Evolutionary conservation across 768 basidiomycete genomes (phyloP), one percentile per base, ranked within the genome.

Genomic region (Tylopilus felleus): DNA sequence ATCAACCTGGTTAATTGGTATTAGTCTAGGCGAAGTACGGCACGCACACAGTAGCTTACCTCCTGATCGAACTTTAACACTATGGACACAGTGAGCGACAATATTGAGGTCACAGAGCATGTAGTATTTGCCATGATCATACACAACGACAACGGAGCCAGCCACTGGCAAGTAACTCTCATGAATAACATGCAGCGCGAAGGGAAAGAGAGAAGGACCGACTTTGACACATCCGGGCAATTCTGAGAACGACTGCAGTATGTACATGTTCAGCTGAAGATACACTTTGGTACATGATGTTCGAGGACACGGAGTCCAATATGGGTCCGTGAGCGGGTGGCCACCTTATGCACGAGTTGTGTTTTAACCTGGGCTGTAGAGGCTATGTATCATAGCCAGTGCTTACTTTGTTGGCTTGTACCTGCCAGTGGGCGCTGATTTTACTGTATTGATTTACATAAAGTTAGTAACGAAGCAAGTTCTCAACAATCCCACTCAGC

Each of bases 61-160:
- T 65, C 64, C 39, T 44, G 42, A 41, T 54, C 56, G 21, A 65
- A 31, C 1, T 48, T 64, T 22, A 65, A 38, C 25, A 36, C 61
- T 65, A 19, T 17, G 14, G 29, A 33, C 10, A 21, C 12, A 5
- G 38, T 55, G 1, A 54, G n/a, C n/a, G n/a, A n/a, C n/a, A 9
- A n/a, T 23, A 21, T 50, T 35, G 28, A 7, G 23, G 19, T 22
- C 25, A 38, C 4, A 14, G 22, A 21, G 16, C 0, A 47, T 19
- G 7, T 2, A 27, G 9, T 31, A 46, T 56, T 58, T 16, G 41
- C 64, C 38, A 40, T 65, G 64, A 40, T 66, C 64, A 14, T 65
- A 64, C 36, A 66, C 46, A 27, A 64, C 28, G 5, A 52, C 17
- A 3, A 56, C 12, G 6, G 56, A 35, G 7, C 58, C 42, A 3